These are phyloP conservation scores for Cantharellus anzutake DNA, from an alignment of 768 basidiomycete species.

Conservation along the genomic window DNA sequence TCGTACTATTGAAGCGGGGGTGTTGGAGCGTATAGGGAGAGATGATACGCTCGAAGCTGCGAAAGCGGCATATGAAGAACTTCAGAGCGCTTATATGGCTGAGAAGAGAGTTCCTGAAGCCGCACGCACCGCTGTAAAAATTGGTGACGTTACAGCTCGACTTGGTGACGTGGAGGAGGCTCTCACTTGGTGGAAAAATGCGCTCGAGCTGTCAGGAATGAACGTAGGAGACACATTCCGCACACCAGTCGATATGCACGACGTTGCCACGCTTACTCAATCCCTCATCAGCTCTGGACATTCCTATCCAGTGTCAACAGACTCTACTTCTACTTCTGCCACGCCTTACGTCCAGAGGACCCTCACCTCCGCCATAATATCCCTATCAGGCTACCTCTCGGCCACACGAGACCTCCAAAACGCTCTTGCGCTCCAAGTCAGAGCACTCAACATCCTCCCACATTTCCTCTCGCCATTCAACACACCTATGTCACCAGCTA, in stretches of 20 bases:
- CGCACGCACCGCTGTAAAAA: constrained; percentile 39
- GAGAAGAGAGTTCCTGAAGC: constrained; percentile 15
- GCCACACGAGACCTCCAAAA: constrained; percentile 33
- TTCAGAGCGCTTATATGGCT: constrained; percentile 25
- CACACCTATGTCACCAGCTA: too few relatives aligned
- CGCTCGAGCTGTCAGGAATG: constrained; percentile 23
- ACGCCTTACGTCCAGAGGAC: constrained; percentile 27
- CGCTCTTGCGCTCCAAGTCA: constrained; percentile 39
- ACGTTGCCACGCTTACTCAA: neutral
- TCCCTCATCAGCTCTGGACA: neutral
- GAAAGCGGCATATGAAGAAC: constrained; percentile 35
- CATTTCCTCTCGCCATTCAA: too few relatives aligned
- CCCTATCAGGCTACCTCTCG: constrained; percentile 54
- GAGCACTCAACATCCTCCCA: constrained; percentile 19
- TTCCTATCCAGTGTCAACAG: constrained; percentile 2
- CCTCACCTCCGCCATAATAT: constrained; percentile 39
- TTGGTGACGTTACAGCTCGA: constrained; percentile 44
- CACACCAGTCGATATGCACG: neutral
- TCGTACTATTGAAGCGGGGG: constrained; percentile 31
- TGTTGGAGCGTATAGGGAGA: constrained; percentile 44
- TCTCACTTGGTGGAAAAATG: constrained; percentile 46
- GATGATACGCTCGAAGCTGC: constrained; percentile 31
- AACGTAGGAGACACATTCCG: neutral
- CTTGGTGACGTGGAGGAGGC: constrained; percentile 36
- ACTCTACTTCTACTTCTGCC: constrained; percentile 11